Evolutionary conservation across 148 eudicot genomes (phyloP).

Genomic region (Arctostaphylos glauca): DNA sequence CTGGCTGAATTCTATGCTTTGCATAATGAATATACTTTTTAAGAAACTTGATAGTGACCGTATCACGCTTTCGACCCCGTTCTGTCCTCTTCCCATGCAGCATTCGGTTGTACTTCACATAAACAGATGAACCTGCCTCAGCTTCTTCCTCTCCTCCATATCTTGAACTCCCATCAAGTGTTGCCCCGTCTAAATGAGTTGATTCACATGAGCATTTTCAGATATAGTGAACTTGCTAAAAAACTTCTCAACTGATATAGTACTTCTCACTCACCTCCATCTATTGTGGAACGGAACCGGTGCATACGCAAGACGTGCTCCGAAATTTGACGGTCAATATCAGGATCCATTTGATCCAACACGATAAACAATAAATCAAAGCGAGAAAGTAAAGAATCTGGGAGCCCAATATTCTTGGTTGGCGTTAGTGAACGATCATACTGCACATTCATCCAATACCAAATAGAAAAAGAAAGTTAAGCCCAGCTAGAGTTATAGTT

Average conservation of each 20-base stretch:
- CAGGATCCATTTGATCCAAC: conserved; percentile 99
- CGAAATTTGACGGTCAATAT: conserved; percentile 81
- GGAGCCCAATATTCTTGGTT: conserved; percentile 96
- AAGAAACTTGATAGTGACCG: conserved; percentile 82
- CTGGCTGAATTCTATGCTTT: conserved; percentile 91
- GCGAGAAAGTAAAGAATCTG: conserved; percentile 97
- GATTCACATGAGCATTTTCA: conserved; percentile 13
- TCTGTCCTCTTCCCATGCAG: conserved; percentile 75
- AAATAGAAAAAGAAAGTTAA: conserved; percentile 11
- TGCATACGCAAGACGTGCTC: conserved; percentile 99
- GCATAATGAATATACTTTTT: conserved; percentile 97
- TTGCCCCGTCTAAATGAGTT: conserved; percentile 48
- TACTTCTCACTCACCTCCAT: conserved; percentile 62
- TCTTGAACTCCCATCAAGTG: conserved; percentile 56
- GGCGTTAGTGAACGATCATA: conserved; percentile 98
- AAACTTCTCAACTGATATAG: neutral
- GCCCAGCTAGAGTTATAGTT: neutral
- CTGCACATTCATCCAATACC: conserved; percentile 40
- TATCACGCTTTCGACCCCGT: conserved; percentile 62
- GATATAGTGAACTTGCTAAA: neutral
- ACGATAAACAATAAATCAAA: conserved; percentile 95
- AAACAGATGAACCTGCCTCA: conserved; percentile 62
- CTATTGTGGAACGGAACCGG: conserved; percentile 71
- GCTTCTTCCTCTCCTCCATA: conserved; percentile 72
- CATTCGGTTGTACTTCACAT: conserved; percentile 86